phyloP scores from a whole-genome alignment of 495 filamentous ascomycete species.

The Achaetomiella virescens region DNA sequence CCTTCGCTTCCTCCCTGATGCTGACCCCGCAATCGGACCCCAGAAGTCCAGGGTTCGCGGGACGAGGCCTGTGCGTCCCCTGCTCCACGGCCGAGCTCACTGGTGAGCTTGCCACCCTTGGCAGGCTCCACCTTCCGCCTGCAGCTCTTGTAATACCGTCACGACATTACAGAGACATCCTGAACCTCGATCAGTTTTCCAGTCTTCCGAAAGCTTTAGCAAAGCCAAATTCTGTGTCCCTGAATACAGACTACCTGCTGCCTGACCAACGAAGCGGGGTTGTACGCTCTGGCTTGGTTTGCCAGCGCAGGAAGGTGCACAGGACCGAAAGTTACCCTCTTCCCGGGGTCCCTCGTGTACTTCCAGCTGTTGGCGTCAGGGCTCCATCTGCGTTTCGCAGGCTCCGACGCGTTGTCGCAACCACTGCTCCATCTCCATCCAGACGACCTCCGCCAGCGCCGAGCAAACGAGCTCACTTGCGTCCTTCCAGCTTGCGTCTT shows the following conservation, averaged over 20 bases:
- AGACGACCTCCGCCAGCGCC: neutral
- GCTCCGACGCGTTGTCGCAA: neutral
- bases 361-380: constrained; percentile 1
- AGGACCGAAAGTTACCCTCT: neutral
- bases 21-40: too few relatives aligned
- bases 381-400: neutral
- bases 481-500: neutral
- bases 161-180: neutral
- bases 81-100: neutral
- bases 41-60: neutral
- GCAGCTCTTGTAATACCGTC: too few relatives aligned
- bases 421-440: neutral
- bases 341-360: neutral
- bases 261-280: neutral
- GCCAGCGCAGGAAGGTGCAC: too few relatives aligned
- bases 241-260: too few relatives aligned
- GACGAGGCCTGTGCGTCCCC: neutral
- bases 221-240: neutral
- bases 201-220: neutral
- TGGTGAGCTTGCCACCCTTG: too few relatives aligned
- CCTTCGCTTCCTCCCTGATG: too few relatives aligned
- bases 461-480: too few relatives aligned
- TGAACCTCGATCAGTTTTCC: neutral
- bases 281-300: neutral
- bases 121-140: too few relatives aligned